Conservation (phyloP, 2,329 filamentous ascomycete species). For the Penicillium glabrum region DNA sequence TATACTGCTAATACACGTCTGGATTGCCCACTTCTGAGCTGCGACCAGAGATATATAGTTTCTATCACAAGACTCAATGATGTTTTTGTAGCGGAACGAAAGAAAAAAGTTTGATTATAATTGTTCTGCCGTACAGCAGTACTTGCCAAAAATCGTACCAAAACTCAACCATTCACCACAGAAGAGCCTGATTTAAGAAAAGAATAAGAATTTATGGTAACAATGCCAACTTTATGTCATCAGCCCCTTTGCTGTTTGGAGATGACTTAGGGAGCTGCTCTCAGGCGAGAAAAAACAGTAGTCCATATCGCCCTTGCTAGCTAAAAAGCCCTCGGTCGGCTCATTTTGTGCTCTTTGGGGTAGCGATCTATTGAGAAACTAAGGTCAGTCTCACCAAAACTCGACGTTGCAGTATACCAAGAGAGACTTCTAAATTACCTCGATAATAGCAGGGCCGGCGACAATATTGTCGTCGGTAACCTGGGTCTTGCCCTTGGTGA, state of each 20-base stretch:
- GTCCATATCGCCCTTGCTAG: not conserved
- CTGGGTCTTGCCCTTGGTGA: constrained; percentile 24
- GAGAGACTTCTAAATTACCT: constrained; percentile 19
- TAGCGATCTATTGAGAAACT: not conserved
- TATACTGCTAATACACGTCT: not conserved
- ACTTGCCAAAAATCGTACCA: not conserved
- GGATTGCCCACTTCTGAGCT: no score
- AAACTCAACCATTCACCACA: not conserved
- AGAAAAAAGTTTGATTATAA: not conserved
- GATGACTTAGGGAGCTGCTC: not conserved
- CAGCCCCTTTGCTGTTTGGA: not conserved
- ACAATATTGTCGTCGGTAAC: constrained; percentile 30
- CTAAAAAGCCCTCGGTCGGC: not conserved
- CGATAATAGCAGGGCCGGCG: constrained; percentile 34
- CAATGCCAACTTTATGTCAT: not conserved
- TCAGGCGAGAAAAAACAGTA: not conserved
- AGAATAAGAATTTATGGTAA: not conserved
- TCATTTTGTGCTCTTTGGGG: not conserved
- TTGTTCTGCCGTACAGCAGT: not conserved
- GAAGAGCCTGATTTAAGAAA: not conserved
- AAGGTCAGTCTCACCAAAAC: not conserved
- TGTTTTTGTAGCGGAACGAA: not conserved
- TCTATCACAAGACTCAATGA: no score
- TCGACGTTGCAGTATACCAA: not conserved
- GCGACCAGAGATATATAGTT: no score